Evolutionary conservation across 345 rosid species (phyloP).

Genomic region (Clarkia xantiana): DNA sequence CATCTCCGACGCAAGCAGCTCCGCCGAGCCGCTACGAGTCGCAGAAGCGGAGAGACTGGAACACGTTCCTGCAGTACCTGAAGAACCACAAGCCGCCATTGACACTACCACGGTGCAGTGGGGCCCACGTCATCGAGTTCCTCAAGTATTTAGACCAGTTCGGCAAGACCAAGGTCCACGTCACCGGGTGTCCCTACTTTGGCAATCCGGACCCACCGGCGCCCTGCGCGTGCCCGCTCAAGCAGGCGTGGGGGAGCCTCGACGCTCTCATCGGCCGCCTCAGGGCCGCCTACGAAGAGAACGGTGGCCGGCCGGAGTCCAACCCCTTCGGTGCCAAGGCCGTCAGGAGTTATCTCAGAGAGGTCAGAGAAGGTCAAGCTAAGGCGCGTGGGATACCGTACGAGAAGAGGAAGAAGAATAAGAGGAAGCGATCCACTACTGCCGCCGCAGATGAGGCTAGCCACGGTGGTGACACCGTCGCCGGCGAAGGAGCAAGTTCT

Average conservation of each 20-base stretch:
- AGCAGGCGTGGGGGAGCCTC: conserved; percentile 90
- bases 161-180: conserved; percentile 20
- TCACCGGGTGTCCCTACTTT: conserved; percentile 55
- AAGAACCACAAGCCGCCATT: conserved; percentile 10
- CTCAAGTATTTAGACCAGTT: conserved; percentile 10
- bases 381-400: conserved; percentile 77
- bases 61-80: conserved; percentile 10
- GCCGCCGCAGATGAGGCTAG: too few species aligned
- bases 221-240: conserved; percentile 73
- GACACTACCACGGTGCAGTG: conserved; percentile 10
- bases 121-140: conserved; percentile 9
- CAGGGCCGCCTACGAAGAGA: conserved; percentile 80
- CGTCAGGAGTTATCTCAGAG: conserved; percentile 59
- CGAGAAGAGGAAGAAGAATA: conserved; percentile 56
- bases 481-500: too few species aligned
- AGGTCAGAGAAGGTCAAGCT: conserved; percentile 74
- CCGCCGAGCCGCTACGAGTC: conserved; percentile 8
- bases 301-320: conserved; percentile 61
- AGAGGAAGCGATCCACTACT: background rate
- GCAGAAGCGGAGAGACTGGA: conserved; percentile 12
- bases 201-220: conserved; percentile 88
- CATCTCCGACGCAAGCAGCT: background rate
- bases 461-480: too few species aligned
- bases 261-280: conserved; percentile 85
- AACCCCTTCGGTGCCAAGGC: conserved; percentile 68